Base-by-base conservation (phyloP, 441 rosid species). In the Sinapis alba region DNA sequence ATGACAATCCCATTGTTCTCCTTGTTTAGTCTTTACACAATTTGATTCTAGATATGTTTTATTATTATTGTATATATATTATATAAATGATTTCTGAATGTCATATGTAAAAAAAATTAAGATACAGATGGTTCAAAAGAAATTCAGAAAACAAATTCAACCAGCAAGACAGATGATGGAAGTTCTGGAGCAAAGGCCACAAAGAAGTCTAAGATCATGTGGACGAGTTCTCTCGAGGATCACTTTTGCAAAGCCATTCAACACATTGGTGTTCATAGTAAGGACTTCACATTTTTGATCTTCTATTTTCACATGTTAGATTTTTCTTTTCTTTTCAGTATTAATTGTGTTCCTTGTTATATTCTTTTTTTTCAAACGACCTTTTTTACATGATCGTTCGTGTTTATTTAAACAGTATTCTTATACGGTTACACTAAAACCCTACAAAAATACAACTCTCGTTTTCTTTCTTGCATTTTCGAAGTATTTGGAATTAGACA, bases 251-350 rank as follows among this genome's bases (percentile, higher is more conserved):
- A 11, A 10, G 73, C 78, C 45, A 8, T 75, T 50, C 3, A 60
- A 0, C 41, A 11, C 38, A 6, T 68, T 50, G 78, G 78, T 34
- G 0, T 8, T 9, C 6, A 10, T 11, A 67, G 78, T 74, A 68
- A 60, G 73, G 12, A 59, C 53, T 28, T 7, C 5, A 4, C 23
- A 20, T 62, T 1, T 34, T 34, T 19, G 1, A n/a, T 24, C 36
- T 30, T 9, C 20, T 30, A 6, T 30, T 30, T 30, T 60, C 64
- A 60, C 65, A 61, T 61, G 45, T 18, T 30, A 8, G 28, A 30
- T 61, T 61, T 61, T 30, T 20, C 28, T 36, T 32, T 47, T 47
- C 2, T 38, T 47, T 18, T 15, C 54, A 47, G 15, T 12, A 38
- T 12, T 38, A 12, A 15, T 38, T 11, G 5, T 38, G 15, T 38